phyloP scores from a whole-genome alignment of 2,329 filamentous ascomycete genomes.

The Laburnicola sp. region DNA sequence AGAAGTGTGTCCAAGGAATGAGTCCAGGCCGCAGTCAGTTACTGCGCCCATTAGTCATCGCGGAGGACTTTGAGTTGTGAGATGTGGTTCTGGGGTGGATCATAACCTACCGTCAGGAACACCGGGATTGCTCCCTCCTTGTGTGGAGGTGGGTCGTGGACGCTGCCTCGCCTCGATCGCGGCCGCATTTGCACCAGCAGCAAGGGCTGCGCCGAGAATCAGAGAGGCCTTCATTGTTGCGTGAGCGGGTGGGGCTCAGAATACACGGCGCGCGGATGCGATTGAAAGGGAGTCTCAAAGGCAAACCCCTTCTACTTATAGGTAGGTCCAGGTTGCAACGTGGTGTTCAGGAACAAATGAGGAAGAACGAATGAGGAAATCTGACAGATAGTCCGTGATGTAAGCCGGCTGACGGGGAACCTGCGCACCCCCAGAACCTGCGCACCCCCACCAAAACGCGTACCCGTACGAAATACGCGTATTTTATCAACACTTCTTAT shows the following conservation, averaged over 20 bases:
- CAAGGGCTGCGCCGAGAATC: slow-evolving; percentile 26
- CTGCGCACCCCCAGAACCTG: too few species aligned
- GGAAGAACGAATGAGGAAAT: neutral
- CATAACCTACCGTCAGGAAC: slow-evolving; percentile 26
- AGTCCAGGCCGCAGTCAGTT: slow-evolving; percentile 30
- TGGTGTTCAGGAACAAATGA: too few species aligned
- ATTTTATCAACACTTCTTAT: too few species aligned
- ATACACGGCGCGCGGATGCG: neutral
- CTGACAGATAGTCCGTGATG: neutral
- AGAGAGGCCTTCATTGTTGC: slow-evolving; percentile 30
- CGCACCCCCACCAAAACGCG: too few species aligned
- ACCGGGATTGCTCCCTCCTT: neutral
- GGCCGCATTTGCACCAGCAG: slow-evolving; percentile 25
- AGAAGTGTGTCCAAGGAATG: slow-evolving; percentile 35
- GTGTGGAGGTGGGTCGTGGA: slow-evolving; percentile 3
- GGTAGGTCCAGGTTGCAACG: neutral
- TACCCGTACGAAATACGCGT: too few species aligned
- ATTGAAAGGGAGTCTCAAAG: neutral
- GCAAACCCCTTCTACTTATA: neutral
- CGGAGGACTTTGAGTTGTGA: too few species aligned
- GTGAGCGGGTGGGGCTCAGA: slow-evolving; percentile 4
- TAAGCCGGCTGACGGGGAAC: too few species aligned
- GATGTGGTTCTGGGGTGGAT: too few species aligned
- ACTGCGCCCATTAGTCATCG: slow-evolving; percentile 3
- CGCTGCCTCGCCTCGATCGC: slow-evolving; percentile 28